Evolutionary conservation across 2,329 filamentous ascomycete species (phyloP).

Genomic region (Claviceps fusiformis): DNA sequence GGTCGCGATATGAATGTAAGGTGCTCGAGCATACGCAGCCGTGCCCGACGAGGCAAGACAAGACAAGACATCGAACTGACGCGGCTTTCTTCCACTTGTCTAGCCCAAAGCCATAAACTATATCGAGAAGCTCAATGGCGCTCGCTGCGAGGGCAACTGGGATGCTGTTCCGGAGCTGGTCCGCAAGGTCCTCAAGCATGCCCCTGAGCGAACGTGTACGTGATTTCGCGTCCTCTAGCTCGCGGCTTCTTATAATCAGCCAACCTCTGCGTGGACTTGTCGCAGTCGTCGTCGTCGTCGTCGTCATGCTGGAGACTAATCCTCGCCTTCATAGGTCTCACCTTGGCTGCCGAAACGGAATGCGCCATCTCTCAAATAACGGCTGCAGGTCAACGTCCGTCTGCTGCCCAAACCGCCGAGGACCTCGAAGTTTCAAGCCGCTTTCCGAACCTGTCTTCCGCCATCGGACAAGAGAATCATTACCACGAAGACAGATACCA

Average conservation of each 20-base stretch:
- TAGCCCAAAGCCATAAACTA: conserved; percentile 70
- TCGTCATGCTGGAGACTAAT: not conserved
- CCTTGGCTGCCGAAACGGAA: conserved; percentile 57
- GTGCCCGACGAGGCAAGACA: not conserved
- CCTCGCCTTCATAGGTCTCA: conserved; percentile 38
- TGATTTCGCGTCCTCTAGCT: not conserved
- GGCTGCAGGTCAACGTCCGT: conserved; percentile 24
- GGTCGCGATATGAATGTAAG: conserved; percentile 24
- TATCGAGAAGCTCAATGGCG: conserved; percentile 67
- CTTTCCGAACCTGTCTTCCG: conserved; percentile 37
- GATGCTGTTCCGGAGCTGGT: conserved; percentile 73
- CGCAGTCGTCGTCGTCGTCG: too few relatives aligned
- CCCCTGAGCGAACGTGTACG: conserved; percentile 71
- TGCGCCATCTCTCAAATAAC: conserved; percentile 45
- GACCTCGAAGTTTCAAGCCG: conserved; percentile 32
- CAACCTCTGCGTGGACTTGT: not conserved
- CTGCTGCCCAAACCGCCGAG: conserved; percentile 26
- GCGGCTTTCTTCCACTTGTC: conserved; percentile 3
- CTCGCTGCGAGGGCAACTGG: conserved; percentile 83
- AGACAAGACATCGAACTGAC: conserved; percentile 2
- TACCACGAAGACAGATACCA: conserved; percentile 54
- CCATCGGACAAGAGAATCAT: conserved; percentile 43
- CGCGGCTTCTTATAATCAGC: too few relatives aligned
- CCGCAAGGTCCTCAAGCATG: conserved; percentile 90
- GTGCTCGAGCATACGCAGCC: not conserved